Conservation (phyloP, 768 basidiomycete genomes). For the Termitomyces sp. region DNA sequence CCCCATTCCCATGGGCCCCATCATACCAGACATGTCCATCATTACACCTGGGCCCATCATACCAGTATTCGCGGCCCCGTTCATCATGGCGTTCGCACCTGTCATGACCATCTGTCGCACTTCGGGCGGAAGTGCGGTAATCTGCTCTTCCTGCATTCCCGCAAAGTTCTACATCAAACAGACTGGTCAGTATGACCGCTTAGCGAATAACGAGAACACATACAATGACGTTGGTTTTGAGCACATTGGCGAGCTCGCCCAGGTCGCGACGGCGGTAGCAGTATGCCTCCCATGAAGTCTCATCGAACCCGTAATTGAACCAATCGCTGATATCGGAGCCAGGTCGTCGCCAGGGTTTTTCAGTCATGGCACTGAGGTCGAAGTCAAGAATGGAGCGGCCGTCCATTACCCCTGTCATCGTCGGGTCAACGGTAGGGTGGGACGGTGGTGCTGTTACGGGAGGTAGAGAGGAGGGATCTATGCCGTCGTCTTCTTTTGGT, state of each 20-base stretch:
- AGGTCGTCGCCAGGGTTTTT: constrained; percentile 88
- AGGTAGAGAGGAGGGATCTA: constrained; percentile 62
- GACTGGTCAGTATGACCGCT: constrained; percentile 5
- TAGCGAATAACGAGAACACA: constrained; percentile 31
- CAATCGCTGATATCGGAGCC: constrained; percentile 94
- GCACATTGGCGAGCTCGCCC: constrained; percentile 70
- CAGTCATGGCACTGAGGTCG: constrained; percentile 65
- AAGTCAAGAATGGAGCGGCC: constrained; percentile 81
- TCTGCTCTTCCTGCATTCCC: constrained; percentile 77
- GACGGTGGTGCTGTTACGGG: constrained; percentile 68
- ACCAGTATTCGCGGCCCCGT: constrained; percentile 46
- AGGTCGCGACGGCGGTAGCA: constrained; percentile 78
- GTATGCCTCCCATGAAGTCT: constrained; percentile 92
- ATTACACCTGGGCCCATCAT: constrained; percentile 66
- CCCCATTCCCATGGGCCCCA: constrained; percentile 50
- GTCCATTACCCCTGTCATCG: constrained; percentile 58
- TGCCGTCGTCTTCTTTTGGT: constrained; percentile 37
- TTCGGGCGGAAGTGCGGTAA: constrained; percentile 72
- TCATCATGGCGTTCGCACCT: constrained; percentile 74
- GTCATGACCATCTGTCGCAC: constrained; percentile 86
- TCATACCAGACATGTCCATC: constrained; percentile 77
- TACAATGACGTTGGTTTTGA: constrained; percentile 82
- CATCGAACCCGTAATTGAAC: constrained; percentile 99
- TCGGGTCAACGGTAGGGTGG: constrained; percentile 72
- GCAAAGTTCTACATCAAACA: constrained; percentile 56